phyloP scores from a whole-genome alignment of 805 yeast species.

The Wickerhamomyces queroliae region DNA sequence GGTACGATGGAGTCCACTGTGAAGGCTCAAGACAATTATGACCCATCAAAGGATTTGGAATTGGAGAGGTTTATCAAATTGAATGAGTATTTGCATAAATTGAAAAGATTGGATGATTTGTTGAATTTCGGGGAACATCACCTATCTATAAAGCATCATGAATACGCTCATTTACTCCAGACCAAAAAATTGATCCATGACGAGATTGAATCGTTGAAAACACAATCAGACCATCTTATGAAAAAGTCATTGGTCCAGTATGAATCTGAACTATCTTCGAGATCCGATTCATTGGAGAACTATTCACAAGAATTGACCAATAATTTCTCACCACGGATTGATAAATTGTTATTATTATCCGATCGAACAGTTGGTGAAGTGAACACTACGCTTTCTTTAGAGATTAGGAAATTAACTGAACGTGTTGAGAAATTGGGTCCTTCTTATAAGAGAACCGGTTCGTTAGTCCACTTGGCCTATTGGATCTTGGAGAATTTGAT shows the following conservation, averaged over 20 bases:
- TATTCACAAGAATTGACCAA: conserved; percentile 16
- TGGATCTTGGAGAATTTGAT: conserved; percentile 44
- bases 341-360: conserved; percentile 53
- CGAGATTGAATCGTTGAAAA: conserved; percentile 1
- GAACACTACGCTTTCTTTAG: conserved; percentile 63
- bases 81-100: conserved; percentile 7
- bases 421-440: conserved; percentile 35
- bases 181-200: conserved; percentile 5
- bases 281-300: conserved; percentile 12
- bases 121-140: conserved; percentile 17
- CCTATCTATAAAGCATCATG: conserved; percentile 9
- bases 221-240: conserved; percentile 2
- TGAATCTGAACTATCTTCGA: conserved; percentile 12
- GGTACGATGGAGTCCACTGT: background rate
- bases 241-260: conserved; percentile 4
- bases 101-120: conserved; percentile 5
- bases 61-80: conserved; percentile 17
- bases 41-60: conserved; percentile 7
- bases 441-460: conserved; percentile 25
- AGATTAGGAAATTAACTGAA: conserved; percentile 49
- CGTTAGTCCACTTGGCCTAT: conserved; percentile 35
- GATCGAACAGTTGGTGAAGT: conserved; percentile 71
- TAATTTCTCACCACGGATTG: conserved; percentile 44
- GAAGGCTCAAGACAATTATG: background rate
- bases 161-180: conserved; percentile 4